These are phyloP conservation scores for Lactarius indigo DNA, from an alignment of 768 basidiomycete genomes.

Conservation along the genomic window DNA sequence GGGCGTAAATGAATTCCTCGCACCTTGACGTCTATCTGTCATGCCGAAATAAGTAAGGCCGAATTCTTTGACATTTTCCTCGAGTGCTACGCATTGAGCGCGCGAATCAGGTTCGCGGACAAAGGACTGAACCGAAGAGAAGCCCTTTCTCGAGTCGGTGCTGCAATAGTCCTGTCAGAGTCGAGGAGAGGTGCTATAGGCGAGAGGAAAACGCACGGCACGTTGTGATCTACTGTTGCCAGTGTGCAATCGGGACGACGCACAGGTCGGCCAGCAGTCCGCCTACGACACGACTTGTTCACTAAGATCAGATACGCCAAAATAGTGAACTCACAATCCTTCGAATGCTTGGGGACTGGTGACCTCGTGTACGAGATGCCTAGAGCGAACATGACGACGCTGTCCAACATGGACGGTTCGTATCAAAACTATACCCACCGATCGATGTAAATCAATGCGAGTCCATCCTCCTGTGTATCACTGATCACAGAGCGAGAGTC, in stretches of 20 bases:
- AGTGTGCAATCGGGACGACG: conserved; percentile 63
- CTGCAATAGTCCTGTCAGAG: conserved; percentile 30
- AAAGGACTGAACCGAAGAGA: conserved; percentile 46
- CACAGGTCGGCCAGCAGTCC: conserved; percentile 52
- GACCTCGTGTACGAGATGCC: conserved; percentile 62
- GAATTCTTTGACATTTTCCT: conserved; percentile 64
- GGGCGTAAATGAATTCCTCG: conserved; percentile 16
- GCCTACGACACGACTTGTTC: conserved; percentile 28
- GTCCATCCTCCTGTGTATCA: conserved; percentile 67
- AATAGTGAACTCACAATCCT: conserved; percentile 39
- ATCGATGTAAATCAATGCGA: conserved; percentile 74
- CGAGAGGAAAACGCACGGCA: conserved; percentile 36
- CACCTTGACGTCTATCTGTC: conserved; percentile 61
- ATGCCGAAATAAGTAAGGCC: conserved; percentile 66
- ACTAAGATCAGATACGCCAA: not conserved
- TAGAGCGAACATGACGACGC: conserved; percentile 25
- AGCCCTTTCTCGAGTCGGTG: conserved; percentile 49
- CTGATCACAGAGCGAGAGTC: conserved; percentile 37
- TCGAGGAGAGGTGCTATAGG: conserved; percentile 6
- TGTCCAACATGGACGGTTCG: not conserved
- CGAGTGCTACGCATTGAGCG: conserved; percentile 54
- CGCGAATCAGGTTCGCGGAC: conserved; percentile 57
- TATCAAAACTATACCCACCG: conserved; percentile 32
- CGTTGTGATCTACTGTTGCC: conserved; percentile 59
- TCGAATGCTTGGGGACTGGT: conserved; percentile 63